phyloP scores from a whole-genome alignment of 2,329 filamentous ascomycete genomes.

The Cercospora sojina region DNA sequence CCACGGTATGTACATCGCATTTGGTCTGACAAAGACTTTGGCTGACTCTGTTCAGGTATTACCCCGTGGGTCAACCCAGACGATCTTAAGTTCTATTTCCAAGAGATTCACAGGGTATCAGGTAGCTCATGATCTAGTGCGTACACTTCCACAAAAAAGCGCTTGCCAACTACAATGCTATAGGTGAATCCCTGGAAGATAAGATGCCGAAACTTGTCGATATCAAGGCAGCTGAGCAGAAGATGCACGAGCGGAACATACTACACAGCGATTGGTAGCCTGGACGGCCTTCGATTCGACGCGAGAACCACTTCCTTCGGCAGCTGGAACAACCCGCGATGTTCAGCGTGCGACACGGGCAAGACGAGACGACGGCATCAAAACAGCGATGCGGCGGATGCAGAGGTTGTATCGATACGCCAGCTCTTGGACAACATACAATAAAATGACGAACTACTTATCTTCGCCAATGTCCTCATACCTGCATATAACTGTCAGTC shows the following conservation, averaged over 20 bases:
- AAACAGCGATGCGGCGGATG: background rate
- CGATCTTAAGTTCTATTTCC: constrained; percentile 87
- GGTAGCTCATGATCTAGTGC: constrained; percentile 39
- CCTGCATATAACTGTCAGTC: constrained; percentile 33
- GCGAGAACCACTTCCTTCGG: background rate
- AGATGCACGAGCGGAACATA: constrained; percentile 40
- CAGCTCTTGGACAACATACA: constrained; percentile 5
- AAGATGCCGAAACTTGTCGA: constrained; percentile 27
- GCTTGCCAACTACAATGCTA: constrained; percentile 33
- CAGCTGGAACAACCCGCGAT: background rate
- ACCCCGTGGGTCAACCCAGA: constrained; percentile 94
- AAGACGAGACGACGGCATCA: background rate
- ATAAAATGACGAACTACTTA: constrained; percentile 21
- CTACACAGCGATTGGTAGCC: constrained; percentile 38
- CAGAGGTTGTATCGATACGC: background rate
- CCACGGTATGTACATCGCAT: constrained; percentile 64
- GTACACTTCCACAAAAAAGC: constrained; percentile 9
- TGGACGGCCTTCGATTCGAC: background rate
- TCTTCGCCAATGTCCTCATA: constrained; percentile 43
- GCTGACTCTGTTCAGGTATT: constrained; percentile 61
- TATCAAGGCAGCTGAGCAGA: constrained; percentile 33
- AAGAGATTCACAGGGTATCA: constrained; percentile 70
- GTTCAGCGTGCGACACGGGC: background rate
- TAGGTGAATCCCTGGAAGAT: constrained; percentile 32
- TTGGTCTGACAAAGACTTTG: background rate